Base-by-base conservation (phyloP, 352 stramenopile genomes). In the Aphanomyces astaci region DNA sequence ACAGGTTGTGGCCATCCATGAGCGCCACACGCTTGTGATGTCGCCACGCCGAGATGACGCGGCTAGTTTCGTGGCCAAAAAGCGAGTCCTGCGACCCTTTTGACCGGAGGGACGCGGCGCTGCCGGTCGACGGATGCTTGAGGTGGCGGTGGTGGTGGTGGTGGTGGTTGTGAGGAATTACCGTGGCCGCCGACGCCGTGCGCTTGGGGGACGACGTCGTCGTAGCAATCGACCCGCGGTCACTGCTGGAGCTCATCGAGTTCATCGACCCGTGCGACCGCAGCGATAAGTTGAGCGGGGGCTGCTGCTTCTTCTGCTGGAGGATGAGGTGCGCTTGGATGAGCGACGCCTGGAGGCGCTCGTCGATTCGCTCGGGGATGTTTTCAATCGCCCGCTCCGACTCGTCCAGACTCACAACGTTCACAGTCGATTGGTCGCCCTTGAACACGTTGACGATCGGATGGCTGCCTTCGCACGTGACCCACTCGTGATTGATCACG, bases 401-500 rank as follows among this genome's bases (percentile, higher is more conserved):
- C 66, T 95, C 87, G 68, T 93, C 86, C 51, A 89, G 71, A 11
- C 84, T 92, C 10, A 95, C 84, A 2, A 84, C 92, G 31, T 93
- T 66, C 5, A 77, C 54, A 48, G 86, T 75, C 45, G 45, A 27
- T 11, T 19, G 36, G 49, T 89, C 81, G 48, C 86, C 76, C 31
- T 80, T 66, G 4, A 57, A 76, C 11, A 74, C 76, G 15, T 83
- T 39, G 24, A 76, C 72, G 32, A 94, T 78, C 13, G 87, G 86
- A n/a, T 96, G 87, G 24, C 86, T 94, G 17, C 90, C 90, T 75
- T 97, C 90, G n/a, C 95, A 91, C 9, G 90, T 97, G 62, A 90
- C 87, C 90, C 90, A 97, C 59, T 97, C 90, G 71, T 97, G 90
- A 19, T 78, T 84, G 70, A 96, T 96, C 48, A 89, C 89, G 19